Base-by-base conservation (phyloP, 2,329 filamentous ascomycete genomes). In the Acrocalymma vagum region DNA sequence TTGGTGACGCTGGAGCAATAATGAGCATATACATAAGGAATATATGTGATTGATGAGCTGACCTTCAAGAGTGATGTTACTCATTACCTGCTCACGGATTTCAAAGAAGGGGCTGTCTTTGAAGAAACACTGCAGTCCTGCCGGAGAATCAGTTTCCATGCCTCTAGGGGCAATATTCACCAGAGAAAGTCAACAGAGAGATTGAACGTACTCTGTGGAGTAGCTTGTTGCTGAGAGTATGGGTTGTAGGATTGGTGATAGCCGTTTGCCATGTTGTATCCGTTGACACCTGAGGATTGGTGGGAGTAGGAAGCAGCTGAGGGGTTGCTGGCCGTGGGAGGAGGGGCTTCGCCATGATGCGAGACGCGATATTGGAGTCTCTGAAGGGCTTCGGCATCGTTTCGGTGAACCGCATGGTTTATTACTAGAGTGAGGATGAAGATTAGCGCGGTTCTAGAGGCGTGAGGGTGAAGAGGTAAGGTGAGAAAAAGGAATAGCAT, bases 91-190 rank as follows among this genome's bases (percentile, higher is more conserved):
- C 38, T 83, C 76, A 29, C 85, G 66, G 21, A 93, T 77, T 9
- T 82, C 81, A 62, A 93, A 96, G 69, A 96, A 99, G 0, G 94
- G 93, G 60, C 90, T 96, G 4, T 83, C 69, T 60, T 89, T 93
- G 73, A 88, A 88, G 32, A 70, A 72, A 31, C 82, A 67, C 30
- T 67, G 43, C 6, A 54, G 70, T 39, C 69, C 75, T 76, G 39
- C 32, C 15, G 31, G 42, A 48, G 31, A 29, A 23, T 58, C 47
- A 58, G 55, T 29, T n/a, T 17, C 32, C 24, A 15, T 21, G 21
- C 14, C 16, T n/a, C n/a, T n/a, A n/a, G n/a, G n/a, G n/a, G n/a
- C n/a, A n/a, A n/a, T n/a, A n/a, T n/a, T n/a, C n/a, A n/a, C 7
- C 10, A 20, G 16, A 30, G 29, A 29, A 10, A 35, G 13, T 15